Evolutionary conservation across 164 flowering plant genomes (phyloP).

Genomic region (Magnolia sinica): DNA sequence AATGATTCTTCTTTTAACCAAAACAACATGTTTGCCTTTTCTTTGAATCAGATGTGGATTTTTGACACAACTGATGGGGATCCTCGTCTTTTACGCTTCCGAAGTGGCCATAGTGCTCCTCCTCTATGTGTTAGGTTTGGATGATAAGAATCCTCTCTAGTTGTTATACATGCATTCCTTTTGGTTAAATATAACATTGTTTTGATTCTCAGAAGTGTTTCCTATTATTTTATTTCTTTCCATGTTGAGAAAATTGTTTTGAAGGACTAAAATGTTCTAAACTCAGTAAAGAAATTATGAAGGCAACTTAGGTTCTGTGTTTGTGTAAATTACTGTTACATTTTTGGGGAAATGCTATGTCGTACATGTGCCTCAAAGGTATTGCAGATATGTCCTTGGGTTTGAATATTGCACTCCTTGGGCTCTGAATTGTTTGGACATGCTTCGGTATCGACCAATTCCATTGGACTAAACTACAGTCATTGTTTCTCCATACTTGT

Average conservation of each 20-base stretch:
- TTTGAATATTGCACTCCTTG: too few species aligned
- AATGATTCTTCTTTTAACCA: not conserved
- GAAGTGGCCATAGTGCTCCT: constrained; percentile 99
- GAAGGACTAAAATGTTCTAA: not conserved
- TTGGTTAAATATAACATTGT: not conserved
- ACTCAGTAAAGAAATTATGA: not conserved
- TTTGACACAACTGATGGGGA: constrained; percentile 96
- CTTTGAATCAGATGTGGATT: constrained; percentile 77
- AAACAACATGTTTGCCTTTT: not conserved
- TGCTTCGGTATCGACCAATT: too few species aligned
- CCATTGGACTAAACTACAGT: too few species aligned
- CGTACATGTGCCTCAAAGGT: too few species aligned
- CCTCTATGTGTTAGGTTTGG: constrained; percentile 80
- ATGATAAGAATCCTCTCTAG: not conserved
- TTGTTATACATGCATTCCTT: not conserved
- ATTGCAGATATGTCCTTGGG: too few species aligned
- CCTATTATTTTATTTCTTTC: not conserved
- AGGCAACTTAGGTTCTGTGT: not conserved
- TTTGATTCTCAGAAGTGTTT: not conserved
- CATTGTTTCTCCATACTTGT: too few species aligned
- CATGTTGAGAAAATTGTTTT: not conserved
- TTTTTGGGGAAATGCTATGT: too few species aligned
- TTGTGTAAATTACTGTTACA: too few species aligned
- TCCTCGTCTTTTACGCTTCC: constrained; percentile 85
- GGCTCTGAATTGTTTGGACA: too few species aligned